phyloP scores from a whole-genome alignment of 169 alveolate genomes.

The Plasmodium cynomolgi region DNA sequence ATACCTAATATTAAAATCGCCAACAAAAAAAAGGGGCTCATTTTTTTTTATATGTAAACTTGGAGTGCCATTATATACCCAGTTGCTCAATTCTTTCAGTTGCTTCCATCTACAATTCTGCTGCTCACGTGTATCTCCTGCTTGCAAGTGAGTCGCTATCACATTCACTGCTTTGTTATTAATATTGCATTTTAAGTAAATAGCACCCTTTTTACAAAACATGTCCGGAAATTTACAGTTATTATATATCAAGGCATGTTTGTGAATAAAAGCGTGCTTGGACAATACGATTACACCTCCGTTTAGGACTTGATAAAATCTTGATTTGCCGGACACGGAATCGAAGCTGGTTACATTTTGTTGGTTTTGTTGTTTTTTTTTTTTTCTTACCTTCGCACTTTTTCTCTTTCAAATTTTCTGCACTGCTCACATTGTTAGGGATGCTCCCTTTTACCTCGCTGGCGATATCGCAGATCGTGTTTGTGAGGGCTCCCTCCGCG shows the following conservation, averaged over 20 bases:
- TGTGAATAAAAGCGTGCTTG: slow-evolving; percentile 76
- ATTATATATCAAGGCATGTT: slow-evolving; percentile 79
- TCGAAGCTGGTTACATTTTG: slow-evolving; percentile 67
- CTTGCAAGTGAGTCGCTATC: slow-evolving; percentile 89
- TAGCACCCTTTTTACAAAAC: slow-evolving; percentile 86
- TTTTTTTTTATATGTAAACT: slow-evolving; percentile 65
- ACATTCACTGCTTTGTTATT: slow-evolving; percentile 79
- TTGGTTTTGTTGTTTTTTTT: background rate
- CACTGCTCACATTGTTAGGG: background rate
- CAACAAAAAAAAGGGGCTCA: slow-evolving; percentile 76
- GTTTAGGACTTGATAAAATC: slow-evolving; percentile 73
- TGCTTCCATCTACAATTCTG: slow-evolving; percentile 81
- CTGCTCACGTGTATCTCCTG: slow-evolving; percentile 75
- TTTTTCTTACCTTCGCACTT: background rate
- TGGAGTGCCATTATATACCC: slow-evolving; percentile 81
- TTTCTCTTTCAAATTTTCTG: background rate
- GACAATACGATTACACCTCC: slow-evolving; percentile 82
- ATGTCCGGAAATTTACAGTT: slow-evolving; percentile 77
- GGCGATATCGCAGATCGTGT: background rate
- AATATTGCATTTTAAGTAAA: slow-evolving; percentile 77
- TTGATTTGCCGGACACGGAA: slow-evolving; percentile 75
- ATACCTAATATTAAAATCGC: slow-evolving; percentile 60
- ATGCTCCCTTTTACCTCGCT: background rate
- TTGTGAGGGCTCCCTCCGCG: background rate
- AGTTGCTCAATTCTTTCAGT: slow-evolving; percentile 79